Conservation (phyloP, 2,329 filamentous ascomycete species). For the Penicillium sp. region DNA sequence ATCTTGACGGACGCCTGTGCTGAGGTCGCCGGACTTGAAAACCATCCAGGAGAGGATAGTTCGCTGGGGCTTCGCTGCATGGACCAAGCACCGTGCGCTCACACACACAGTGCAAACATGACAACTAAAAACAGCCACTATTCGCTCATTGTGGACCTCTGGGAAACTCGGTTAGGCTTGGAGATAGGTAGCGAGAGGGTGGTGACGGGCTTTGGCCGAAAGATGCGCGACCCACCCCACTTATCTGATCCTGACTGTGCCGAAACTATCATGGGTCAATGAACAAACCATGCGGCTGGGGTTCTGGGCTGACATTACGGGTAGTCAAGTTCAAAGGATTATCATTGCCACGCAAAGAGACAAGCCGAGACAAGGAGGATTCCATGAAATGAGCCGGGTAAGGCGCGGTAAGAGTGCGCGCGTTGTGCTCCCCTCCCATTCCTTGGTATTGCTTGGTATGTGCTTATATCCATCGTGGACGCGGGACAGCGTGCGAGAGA, state of each 20-base stretch:
- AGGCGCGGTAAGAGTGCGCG: background rate
- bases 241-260: conserved; percentile 1
- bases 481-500: background rate
- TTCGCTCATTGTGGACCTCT: background rate
- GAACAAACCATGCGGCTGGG: background rate
- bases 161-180: background rate
- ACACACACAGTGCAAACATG: background rate
- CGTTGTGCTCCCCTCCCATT: background rate
- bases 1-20: background rate
- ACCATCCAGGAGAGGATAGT: background rate
- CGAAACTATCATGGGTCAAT: background rate
- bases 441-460: conserved; percentile 4
- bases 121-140: background rate
- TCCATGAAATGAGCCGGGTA: background rate
- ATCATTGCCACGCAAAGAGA: background rate
- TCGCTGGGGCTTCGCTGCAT: background rate
- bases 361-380: background rate
- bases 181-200: background rate
- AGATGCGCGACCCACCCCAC: background rate
- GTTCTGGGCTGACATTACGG: background rate
- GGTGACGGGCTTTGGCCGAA: background rate
- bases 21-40: background rate
- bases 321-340: background rate
- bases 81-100: background rate
- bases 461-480: background rate